phyloP scores from a whole-genome alignment of 768 basidiomycete genomes.

The Crucibulum laeve region DNA sequence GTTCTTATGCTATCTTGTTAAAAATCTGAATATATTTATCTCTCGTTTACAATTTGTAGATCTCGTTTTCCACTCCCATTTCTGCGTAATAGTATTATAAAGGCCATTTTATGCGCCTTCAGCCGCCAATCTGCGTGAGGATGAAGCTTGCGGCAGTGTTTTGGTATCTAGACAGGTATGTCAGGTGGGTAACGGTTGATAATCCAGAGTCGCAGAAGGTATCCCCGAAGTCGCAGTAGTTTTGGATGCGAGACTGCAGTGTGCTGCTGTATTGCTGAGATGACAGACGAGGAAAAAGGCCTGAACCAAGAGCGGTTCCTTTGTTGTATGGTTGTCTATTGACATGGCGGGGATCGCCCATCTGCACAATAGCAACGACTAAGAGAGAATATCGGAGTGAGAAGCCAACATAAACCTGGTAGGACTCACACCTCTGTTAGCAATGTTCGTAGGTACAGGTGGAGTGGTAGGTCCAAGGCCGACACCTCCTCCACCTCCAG shows the following conservation, averaged over 20 bases:
- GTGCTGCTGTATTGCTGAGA: slow-evolving; percentile 18
- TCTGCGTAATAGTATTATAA: no score
- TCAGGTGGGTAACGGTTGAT: slow-evolving; percentile 14
- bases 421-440: slow-evolving; percentile 7
- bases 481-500: slow-evolving; percentile 17
- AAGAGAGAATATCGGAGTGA: not conserved
- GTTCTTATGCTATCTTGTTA: no score
- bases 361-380: slow-evolving; percentile 21
- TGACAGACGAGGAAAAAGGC: slow-evolving; percentile 15
- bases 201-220: slow-evolving; percentile 23
- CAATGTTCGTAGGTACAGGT: slow-evolving; percentile 12
- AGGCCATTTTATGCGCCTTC: no score
- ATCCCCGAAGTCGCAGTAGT: slow-evolving; percentile 22
- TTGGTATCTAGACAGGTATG: slow-evolving; percentile 21
- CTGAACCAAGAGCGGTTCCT: slow-evolving; percentile 12
- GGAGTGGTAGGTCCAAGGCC: slow-evolving; percentile 13
- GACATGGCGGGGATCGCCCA: slow-evolving; percentile 23
- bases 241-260: slow-evolving; percentile 16
- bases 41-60: no score
- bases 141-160: slow-evolving; percentile 20
- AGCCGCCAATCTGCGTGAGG: slow-evolving; percentile 21
- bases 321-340: slow-evolving; percentile 19
- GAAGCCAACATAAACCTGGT: not conserved
- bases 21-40: not conserved
- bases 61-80: no score